Conservation (phyloP, 2,329 filamentous ascomycete genomes). For the Orbilia oligospora region DNA sequence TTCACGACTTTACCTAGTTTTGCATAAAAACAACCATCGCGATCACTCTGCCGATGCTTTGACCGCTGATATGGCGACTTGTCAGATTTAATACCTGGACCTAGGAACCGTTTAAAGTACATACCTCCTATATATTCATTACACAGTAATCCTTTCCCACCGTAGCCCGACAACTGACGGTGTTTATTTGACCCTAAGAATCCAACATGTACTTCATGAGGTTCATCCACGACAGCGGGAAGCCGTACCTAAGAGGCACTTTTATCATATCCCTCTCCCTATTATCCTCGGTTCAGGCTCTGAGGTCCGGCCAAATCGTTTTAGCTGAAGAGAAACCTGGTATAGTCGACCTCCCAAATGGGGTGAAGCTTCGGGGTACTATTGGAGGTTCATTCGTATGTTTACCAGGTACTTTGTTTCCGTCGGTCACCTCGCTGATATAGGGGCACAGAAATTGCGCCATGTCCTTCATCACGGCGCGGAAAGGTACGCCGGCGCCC, state of each 20-base stretch:
- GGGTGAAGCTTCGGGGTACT: not conserved
- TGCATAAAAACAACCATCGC: not conserved
- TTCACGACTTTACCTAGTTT: not conserved
- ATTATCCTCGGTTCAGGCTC: slow-evolving; percentile 11
- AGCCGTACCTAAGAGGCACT: slow-evolving; percentile 39
- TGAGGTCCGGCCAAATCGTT: slow-evolving; percentile 25
- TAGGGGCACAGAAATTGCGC: slow-evolving; percentile 71
- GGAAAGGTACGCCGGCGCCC: slow-evolving; percentile 71
- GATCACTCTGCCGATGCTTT: not conserved
- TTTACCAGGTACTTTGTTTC: not conserved
- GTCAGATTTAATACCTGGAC: not conserved
- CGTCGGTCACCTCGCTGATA: not conserved
- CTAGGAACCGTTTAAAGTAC: not conserved
- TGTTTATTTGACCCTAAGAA: not conserved
- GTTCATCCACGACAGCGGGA: slow-evolving; percentile 42
- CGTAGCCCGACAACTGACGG: not conserved
- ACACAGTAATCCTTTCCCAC: not conserved
- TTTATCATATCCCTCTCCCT: slow-evolving; percentile 12
- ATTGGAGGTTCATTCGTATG: slow-evolving; percentile 39
- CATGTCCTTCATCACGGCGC: slow-evolving; percentile 91
- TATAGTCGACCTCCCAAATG: not conserved
- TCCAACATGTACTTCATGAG: not conserved
- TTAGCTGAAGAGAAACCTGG: not conserved
- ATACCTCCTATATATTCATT: not conserved
- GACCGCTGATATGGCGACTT: slow-evolving; percentile 1